Evolutionary conservation across 768 basidiomycete species (phyloP).

Genomic region (Russula olivacea): DNA sequence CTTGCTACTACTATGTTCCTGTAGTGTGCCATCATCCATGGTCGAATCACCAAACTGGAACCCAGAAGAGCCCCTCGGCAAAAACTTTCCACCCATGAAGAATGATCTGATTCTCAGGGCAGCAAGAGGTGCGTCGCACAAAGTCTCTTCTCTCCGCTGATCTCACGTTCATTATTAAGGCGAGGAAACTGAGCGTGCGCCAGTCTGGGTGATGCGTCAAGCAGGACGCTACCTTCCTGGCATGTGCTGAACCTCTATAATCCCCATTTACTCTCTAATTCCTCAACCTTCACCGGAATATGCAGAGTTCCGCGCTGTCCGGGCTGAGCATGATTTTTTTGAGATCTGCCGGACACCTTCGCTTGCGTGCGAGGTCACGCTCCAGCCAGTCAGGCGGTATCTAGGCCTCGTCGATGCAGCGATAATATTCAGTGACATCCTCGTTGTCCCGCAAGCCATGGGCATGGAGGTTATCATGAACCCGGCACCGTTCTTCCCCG

Average conservation of each 20-base stretch:
- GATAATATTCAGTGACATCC: conserved; percentile 98
- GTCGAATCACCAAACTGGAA: conserved; percentile 19
- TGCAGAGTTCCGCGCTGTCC: conserved; percentile 86
- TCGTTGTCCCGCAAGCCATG: conserved; percentile 96
- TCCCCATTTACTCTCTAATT: conserved; percentile 9
- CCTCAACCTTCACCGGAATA: not conserved
- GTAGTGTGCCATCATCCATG: not conserved
- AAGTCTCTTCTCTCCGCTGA: conserved; percentile 3
- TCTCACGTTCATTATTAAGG: conserved; percentile 37
- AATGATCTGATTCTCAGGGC: conserved; percentile 90
- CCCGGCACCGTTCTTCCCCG: conserved; percentile 83
- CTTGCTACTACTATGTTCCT: not conserved
- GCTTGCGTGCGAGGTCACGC: conserved; percentile 81
- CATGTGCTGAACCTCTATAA: conserved; percentile 31
- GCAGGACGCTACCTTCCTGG: conserved; percentile 94
- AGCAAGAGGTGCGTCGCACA: conserved; percentile 55
- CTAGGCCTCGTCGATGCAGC: conserved; percentile 84
- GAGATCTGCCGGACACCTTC: conserved; percentile 90
- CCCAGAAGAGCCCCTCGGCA: conserved; percentile 8
- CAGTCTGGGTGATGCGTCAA: conserved; percentile 99
- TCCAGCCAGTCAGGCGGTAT: conserved; percentile 91
- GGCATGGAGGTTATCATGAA: conserved; percentile 95
- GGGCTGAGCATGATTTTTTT: conserved; percentile 88
- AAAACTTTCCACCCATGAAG: conserved; percentile 61
- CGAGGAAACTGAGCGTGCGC: conserved; percentile 82